Evolutionary conservation across 1,284 basidiomycete species (phyloP).

Genomic region (Acaromyces ingoldii): DNA sequence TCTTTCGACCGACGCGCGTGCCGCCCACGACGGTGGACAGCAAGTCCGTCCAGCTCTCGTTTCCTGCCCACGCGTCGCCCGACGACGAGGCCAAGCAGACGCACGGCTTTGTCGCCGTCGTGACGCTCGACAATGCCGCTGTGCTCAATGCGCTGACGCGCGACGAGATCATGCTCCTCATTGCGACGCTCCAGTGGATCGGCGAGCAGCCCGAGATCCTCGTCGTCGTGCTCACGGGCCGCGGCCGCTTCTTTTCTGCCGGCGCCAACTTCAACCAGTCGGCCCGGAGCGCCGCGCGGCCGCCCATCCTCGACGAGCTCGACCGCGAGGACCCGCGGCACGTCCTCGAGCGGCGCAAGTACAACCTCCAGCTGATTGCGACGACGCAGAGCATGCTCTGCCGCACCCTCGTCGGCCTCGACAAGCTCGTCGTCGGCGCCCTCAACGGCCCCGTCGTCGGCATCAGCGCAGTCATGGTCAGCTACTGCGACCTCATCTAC

Average conservation of each 20-base stretch:
- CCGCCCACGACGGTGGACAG: conserved; percentile 14
- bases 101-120: conserved; percentile 18
- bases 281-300: too few relatives aligned
- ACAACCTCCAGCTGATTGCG: conserved; percentile 10
- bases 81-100: not conserved
- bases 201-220: conserved; percentile 19
- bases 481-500: conserved; percentile 33
- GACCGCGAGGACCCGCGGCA: conserved; percentile 1
- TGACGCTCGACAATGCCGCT: conserved; percentile 21
- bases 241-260: conserved; percentile 31
- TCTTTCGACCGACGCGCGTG: conserved; percentile 15
- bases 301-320: too few relatives aligned
- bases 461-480: conserved; percentile 22
- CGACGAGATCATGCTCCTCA: conserved; percentile 19
- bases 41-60: conserved; percentile 21
- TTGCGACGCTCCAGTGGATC: conserved; percentile 26
- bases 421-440: conserved; percentile 31
- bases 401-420: conserved; percentile 14
- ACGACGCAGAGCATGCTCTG: conserved; percentile 18
- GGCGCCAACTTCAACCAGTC: conserved; percentile 34
- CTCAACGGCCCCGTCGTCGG: conserved; percentile 37
- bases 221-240: conserved; percentile 29
- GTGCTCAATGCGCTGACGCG: conserved; percentile 26
- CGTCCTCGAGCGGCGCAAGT: not conserved
- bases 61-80: conserved; percentile 15